phyloP scores from a whole-genome alignment of 306 rosid species.

The Rosa rugosa region DNA sequence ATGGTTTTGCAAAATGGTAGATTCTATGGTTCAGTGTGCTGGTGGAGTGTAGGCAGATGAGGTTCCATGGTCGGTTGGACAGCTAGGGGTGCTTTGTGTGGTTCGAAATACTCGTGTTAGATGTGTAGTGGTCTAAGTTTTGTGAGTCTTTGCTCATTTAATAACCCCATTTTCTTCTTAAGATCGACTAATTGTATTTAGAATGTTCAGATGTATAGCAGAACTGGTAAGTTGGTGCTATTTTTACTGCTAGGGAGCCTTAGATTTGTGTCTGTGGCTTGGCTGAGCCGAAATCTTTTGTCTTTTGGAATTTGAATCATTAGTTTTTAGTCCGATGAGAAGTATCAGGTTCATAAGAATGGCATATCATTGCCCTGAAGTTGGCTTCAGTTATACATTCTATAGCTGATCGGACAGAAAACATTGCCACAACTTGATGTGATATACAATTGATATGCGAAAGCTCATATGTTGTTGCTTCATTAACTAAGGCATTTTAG shows the following conservation, averaged over 20 bases:
- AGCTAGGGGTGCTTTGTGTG: not conserved
- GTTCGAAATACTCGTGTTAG: not conserved
- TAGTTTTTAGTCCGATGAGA: not conserved
- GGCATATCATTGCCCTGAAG: not conserved
- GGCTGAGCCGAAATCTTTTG: not conserved
- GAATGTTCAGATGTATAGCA: not conserved
- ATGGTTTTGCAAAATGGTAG: not conserved
- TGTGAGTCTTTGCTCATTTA: not conserved
- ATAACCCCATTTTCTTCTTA: not conserved
- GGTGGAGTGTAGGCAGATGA: not conserved
- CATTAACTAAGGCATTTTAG: not conserved
- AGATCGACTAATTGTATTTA: not conserved
- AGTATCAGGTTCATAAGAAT: not conserved
- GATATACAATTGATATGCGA: not conserved
- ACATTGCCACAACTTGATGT: not conserved
- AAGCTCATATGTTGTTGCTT: not conserved
- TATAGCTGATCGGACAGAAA: not conserved
- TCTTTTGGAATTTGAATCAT: not conserved
- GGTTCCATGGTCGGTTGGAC: not conserved
- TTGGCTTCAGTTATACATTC: not conserved
- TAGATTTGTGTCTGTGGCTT: not conserved
- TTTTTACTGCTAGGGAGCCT: not conserved
- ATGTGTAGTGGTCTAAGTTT: not conserved
- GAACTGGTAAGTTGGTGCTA: not conserved
- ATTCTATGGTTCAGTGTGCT: not conserved